phyloP scores from a whole-genome alignment of 2,329 filamentous ascomycete genomes.

The Aspergillus eucalypticola region DNA sequence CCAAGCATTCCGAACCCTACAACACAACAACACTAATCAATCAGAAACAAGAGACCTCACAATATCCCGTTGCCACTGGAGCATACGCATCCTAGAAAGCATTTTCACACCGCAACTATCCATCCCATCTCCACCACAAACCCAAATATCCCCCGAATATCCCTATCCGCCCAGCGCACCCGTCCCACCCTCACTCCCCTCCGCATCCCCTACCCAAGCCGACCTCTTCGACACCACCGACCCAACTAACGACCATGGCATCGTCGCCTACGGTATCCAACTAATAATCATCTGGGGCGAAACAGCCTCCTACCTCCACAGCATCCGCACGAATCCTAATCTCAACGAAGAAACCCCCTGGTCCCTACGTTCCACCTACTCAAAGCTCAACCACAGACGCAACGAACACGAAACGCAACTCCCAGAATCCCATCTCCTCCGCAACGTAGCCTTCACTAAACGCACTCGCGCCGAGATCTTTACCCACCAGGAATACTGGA shows the following conservation, averaged over 20 bases:
- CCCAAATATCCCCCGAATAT: background rate
- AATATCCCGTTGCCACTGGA: constrained; percentile 6
- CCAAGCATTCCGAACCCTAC: background rate
- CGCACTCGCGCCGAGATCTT: background rate
- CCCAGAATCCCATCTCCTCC: constrained; percentile 9
- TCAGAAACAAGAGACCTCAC: background rate
- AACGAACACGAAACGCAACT: constrained; percentile 1
- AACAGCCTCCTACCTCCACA: background rate
- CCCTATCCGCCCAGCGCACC: constrained; percentile 10
- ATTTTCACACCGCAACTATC: background rate
- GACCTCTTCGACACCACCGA: background rate
- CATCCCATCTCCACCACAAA: background rate
- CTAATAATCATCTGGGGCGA: constrained; percentile 8
- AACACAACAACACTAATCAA: background rate
- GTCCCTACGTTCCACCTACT: constrained; percentile 6
- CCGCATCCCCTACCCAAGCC: background rate
- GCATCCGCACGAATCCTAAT: background rate
- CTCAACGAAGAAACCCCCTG: constrained; percentile 9
- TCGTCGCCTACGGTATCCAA: constrained; percentile 6
- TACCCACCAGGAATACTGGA: constrained; percentile 8
- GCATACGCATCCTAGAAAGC: constrained; percentile 12
- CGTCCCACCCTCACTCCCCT: background rate
- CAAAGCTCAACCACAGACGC: background rate
- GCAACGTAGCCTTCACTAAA: constrained; percentile 3
- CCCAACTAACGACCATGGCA: constrained; percentile 5